Base-by-base conservation (phyloP, 257 asterid species). In the Paulownia fortunei region DNA sequence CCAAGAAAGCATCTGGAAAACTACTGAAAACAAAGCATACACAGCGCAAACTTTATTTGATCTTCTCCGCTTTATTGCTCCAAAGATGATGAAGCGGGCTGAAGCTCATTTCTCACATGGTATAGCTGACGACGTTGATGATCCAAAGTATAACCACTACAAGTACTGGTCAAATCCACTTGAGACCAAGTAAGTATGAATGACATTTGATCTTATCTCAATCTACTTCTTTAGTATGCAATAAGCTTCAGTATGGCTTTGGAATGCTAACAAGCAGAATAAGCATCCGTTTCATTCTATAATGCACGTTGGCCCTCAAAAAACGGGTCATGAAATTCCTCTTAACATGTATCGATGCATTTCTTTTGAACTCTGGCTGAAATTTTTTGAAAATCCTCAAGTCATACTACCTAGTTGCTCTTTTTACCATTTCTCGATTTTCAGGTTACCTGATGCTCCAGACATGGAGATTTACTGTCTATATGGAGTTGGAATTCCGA, bases 91-190 rank as follows among this genome's bases (percentile, higher is more conserved):
- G 99, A 85, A 56, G 61, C 88, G 97, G 32, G 93, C 96, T 4
- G 93, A 90, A 82, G 85, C 91, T 77, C 99, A 93, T 78, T 91
- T 91, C 82, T 95, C 99, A 34, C 98, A 95, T 39, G 98, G 97
- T 39, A 80, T 95, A 77, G 97, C 99, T 5, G 91, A 93, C 26
- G 62, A 91, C 79, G 87, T 95, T 42, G 89, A 87, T 23, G 97
- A 95, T 76, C 97, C 91, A 0, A 95, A 90, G 68, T 92, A 95
- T 69, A 60, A 82, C 60, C 96, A 92, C 66, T 87, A 89, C 79
- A 95, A 93, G 84, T 93, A 89, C 73, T 93, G 98, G 98, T 95
- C 99, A 16, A 93, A 93, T 90, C 99, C 98, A 15, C 97, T 95
- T 9, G 99, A 91, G 81, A 93, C 92, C 73, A 85, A 79, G 97